Conservation (phyloP, 2,329 filamentous ascomycete genomes). For the Mariannaea elegans region DNA sequence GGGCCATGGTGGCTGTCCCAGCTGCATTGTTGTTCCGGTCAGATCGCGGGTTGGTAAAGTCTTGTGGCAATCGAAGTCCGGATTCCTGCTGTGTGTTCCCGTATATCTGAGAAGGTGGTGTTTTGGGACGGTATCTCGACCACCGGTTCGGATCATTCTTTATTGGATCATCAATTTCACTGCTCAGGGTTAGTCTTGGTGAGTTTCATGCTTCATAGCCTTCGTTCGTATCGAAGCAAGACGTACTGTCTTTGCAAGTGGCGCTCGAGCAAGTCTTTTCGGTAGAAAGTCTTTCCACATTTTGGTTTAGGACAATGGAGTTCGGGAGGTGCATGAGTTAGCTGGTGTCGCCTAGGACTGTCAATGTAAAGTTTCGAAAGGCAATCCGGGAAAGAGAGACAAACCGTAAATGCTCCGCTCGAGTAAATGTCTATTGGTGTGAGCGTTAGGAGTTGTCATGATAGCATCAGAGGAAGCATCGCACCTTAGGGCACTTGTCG, state of each 20-base stretch:
- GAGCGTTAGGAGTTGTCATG: slow-evolving; percentile 7
- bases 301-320: slow-evolving; percentile 60
- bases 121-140: slow-evolving; percentile 27
- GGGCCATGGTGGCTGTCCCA: slow-evolving; percentile 22
- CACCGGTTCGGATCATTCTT: slow-evolving; percentile 10
- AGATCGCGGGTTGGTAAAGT: slow-evolving; percentile 20
- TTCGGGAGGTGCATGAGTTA: slow-evolving; percentile 65
- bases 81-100: slow-evolving; percentile 23
- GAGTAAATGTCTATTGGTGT: slow-evolving; percentile 63
- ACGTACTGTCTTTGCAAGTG: slow-evolving; percentile 56
- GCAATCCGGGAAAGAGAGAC: slow-evolving; percentile 24
- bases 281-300: slow-evolving; percentile 66
- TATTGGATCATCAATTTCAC: slow-evolving; percentile 32
- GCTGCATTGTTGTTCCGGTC: slow-evolving; percentile 18
- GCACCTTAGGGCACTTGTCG: slow-evolving; percentile 62
- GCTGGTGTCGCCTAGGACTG: slow-evolving; percentile 63
- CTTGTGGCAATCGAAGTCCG: slow-evolving; percentile 32
- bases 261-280: slow-evolving; percentile 67
- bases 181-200: slow-evolving; percentile 27
- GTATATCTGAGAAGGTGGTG: slow-evolving; percentile 24
- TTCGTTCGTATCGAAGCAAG: slow-evolving; percentile 7
- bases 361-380: slow-evolving; percentile 34
- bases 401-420: slow-evolving; percentile 70
- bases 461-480: slow-evolving; percentile 5
- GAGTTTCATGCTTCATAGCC: neutral